Conservation (phyloP, 306 rosid species). For the Lithocarpus polystachyus region DNA sequence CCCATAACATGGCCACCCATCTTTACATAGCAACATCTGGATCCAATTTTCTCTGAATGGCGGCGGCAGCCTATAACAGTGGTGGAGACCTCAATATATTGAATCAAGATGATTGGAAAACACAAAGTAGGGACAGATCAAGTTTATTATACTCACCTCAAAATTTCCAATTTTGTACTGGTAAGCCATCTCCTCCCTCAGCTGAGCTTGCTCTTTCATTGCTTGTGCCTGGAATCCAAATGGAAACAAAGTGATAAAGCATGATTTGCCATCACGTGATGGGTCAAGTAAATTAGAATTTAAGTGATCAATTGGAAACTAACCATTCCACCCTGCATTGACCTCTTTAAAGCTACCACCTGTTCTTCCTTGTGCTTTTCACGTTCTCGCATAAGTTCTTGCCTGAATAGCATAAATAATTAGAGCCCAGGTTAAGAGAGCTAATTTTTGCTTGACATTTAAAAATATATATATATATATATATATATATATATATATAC, state of each 20-base stretch:
- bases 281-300: not conserved
- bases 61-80: constrained; percentile 82
- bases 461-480: too few relatives aligned
- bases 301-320: constrained; percentile 25
- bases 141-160: constrained; percentile 51
- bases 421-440: constrained; percentile 10
- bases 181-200: constrained; percentile 98
- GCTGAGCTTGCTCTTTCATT: constrained; percentile 99
- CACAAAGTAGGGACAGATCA: not conserved
- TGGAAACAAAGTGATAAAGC: not conserved
- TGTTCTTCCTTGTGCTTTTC: constrained; percentile 89
- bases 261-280: not conserved
- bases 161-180: constrained; percentile 90
- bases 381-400: constrained; percentile 66
- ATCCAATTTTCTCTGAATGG: constrained; percentile 93
- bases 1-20: constrained; percentile 1
- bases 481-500: too few relatives aligned
- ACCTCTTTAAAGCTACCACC: constrained; percentile 63
- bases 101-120: constrained; percentile 1
- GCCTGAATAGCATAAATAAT: constrained; percentile 44
- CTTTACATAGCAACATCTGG: constrained; percentile 72
- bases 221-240: constrained; percentile 82
- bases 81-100: constrained; percentile 8
- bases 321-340: constrained; percentile 98
- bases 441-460: not conserved